Base-by-base conservation (phyloP, 495 filamentous ascomycete genomes). In the Clohesyomyces aquaticus region DNA sequence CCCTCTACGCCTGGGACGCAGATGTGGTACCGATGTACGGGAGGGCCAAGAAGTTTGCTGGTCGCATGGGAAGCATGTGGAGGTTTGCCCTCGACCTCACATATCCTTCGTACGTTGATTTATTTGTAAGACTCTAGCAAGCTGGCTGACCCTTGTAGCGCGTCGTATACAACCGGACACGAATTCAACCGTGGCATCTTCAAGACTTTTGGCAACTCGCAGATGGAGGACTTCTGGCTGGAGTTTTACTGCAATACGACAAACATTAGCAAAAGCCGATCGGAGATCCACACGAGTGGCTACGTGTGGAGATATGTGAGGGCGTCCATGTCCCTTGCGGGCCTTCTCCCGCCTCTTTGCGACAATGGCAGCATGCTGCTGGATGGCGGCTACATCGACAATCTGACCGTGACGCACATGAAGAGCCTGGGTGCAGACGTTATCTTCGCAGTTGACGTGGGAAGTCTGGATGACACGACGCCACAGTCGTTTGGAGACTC, bases 161-260 rank as follows among this genome's bases (percentile, higher is more conserved):
- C 70, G 21, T 96, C 93, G 14, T 98, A 98, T 75, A 98, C 94
- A 6, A 98, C 94, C 0, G 94, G 94, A 3, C 94, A 98, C 74
- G 94, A 98, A 70, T 98, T 98, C 83, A 98, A 98, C 72, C 90
- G 94, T 2, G 95, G 95, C 11, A 97, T 98, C 71, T 98, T 98
- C 84, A 98, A 98, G 77, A 91, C 94, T 0, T 96, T 98, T 74
- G 93, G 91, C 9, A 90, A 96, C 63, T 88, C 89, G 38, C 94
- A 97, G 74, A 98, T 98, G 56, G 94, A 98, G 77, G 95, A 98
- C 73, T 97, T 98, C 73, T 98, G 94, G 94, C 84, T 98, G 16
- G 91, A 96, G 61, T 98, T 92, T 77, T 98, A 98, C 80, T 98
- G 95, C 81, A 98, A 98, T 74, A 97, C 93, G 0, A 98, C 95